Evolutionary conservation across 148 eudicot genomes (phyloP), one percentile per base, ranked within the genome.

Genomic region (Vaccinium corymbosum): DNA sequence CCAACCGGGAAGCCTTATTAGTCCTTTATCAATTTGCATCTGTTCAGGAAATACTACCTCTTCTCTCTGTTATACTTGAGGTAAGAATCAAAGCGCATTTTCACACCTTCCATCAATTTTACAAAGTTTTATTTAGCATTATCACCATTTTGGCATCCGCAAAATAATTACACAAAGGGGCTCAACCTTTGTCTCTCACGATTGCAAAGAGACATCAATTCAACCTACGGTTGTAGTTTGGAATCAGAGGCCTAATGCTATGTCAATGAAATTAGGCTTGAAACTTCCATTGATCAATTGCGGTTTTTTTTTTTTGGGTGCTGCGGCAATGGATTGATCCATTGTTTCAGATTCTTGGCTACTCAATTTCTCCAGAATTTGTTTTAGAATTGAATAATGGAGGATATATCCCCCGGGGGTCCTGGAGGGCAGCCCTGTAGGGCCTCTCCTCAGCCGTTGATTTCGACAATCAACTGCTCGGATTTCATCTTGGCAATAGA

Each of bases 41-140:
- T 74, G 83, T 90, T 76, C 91, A 64, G 78, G 92, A 90, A 70
- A 53, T 89, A 83, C 86, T 88, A 72, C 93, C 93, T 15, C 88
- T 90, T 84, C 81, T 93, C 76, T 86, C 93, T 70, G 85, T 88
- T 62, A 64, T 89, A 51, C 82, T 86, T 80, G 98, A 94, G 93
- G 87, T 91, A 84, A 70, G 83, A 72, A 75, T 71, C 16, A 49
- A 59, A 64, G 25, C 3, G 2, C 25, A 46, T 38, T 22, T 25
- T 79, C 6, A 50, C 15, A 48, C 81, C 64, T 66, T 52, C 82
- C 56, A 70, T 17, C 49, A 8, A 38, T n/a, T 46, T 66, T 25
- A 46, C 20, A 19, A 1, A 83, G n/a, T 17, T 20, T 72, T 13
- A 62, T 20, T 75, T 8, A 42, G 27, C 42, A 10, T 74, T 55